Evolutionary conservation across 2,329 filamentous ascomycete genomes (phyloP).

Genomic region (Berkeleyomyces rouxiae): DNA sequence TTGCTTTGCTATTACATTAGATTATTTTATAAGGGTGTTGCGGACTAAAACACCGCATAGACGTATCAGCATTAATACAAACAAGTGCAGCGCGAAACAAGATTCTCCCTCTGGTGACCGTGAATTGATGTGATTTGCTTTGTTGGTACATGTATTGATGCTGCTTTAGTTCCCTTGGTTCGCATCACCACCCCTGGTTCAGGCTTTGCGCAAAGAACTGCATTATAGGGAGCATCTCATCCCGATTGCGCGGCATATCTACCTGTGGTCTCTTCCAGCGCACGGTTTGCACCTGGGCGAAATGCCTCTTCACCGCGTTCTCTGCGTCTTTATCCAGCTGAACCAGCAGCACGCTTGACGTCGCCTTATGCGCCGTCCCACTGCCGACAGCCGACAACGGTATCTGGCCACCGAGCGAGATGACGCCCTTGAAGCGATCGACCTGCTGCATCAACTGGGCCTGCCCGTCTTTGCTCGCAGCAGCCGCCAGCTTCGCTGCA

Average conservation of each 20-base stretch:
- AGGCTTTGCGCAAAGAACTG: slow-evolving; percentile 58
- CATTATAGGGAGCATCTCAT: slow-evolving; percentile 87
- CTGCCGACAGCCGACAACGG: slow-evolving; percentile 32
- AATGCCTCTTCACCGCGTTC: slow-evolving; percentile 46
- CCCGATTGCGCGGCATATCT: slow-evolving; percentile 64
- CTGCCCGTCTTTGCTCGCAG: background rate
- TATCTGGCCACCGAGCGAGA: slow-evolving; percentile 46
- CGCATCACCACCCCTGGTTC: slow-evolving; percentile 1
- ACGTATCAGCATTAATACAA: background rate
- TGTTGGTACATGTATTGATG: background rate
- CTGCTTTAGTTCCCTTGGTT: no score
- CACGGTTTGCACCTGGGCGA: slow-evolving; percentile 48
- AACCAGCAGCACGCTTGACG: slow-evolving; percentile 45
- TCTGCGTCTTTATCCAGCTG: slow-evolving; percentile 46
- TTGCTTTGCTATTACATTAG: background rate
- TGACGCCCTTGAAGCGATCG: slow-evolving; percentile 34
- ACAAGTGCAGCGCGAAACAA: background rate
- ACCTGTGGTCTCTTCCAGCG: slow-evolving; percentile 57
- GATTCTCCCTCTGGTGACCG: background rate
- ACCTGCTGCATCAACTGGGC: slow-evolving; percentile 10
- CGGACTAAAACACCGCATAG: background rate
- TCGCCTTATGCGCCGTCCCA: slow-evolving; percentile 33
- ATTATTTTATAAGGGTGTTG: background rate
- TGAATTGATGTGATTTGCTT: background rate
- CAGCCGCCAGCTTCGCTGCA: slow-evolving; percentile 17